A percentile compares a stretch with the other conserved stretches of the same genome.
Evolutionary conservation across 2,329 filamentous ascomycete species (phyloP).

Genomic region (Clonostachys byssicola): DNA sequence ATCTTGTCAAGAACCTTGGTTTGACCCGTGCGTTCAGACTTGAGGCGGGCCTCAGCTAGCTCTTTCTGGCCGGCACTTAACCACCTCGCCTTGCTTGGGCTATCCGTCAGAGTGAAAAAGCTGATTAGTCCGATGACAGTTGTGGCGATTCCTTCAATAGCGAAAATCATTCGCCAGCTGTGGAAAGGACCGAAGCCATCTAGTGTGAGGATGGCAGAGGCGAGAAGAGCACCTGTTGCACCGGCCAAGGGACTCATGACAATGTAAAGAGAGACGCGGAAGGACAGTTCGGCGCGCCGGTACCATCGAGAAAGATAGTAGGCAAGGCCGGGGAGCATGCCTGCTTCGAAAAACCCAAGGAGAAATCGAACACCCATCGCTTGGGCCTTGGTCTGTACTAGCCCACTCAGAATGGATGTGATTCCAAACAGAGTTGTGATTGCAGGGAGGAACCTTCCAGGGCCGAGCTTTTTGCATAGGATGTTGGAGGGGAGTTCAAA

Average conservation of each 20-base stretch:
- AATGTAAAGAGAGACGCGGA: constrained; percentile 50
- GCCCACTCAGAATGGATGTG: constrained; percentile 40
- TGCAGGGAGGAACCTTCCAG: constrained; percentile 20
- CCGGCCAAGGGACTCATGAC: constrained; percentile 52
- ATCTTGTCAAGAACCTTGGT: constrained; percentile 16
- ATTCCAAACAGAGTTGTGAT: constrained; percentile 43
- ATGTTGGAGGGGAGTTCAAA: constrained; percentile 20
- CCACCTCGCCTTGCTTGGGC: constrained; percentile 23
- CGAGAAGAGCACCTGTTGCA: constrained; percentile 37
- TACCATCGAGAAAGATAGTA: constrained; percentile 67
- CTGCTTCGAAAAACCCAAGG: constrained; percentile 47
- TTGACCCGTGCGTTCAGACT: constrained; percentile 22
- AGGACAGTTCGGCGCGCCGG: constrained; percentile 15
- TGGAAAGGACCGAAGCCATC: constrained; percentile 38
- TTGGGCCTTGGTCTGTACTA: constrained; percentile 39
- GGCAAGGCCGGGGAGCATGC: constrained; percentile 43
- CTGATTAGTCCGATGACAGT: constrained; percentile 20
- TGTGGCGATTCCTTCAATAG: constrained; percentile 37
- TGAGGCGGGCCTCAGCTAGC: constrained; percentile 25
- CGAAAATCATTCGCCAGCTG: constrained; percentile 52
- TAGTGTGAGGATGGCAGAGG: constrained; percentile 50
- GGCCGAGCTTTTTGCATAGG: constrained; percentile 24
- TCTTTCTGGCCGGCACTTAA: constrained; percentile 22
- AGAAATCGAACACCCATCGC: constrained; percentile 42
- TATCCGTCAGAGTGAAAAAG: constrained; percentile 23